A percentile compares a stretch with the other conserved stretches of the same genome.
Evolutionary conservation across 208 protist genomes (phyloP).

Genomic region (Naegleria fowleri): DNA sequence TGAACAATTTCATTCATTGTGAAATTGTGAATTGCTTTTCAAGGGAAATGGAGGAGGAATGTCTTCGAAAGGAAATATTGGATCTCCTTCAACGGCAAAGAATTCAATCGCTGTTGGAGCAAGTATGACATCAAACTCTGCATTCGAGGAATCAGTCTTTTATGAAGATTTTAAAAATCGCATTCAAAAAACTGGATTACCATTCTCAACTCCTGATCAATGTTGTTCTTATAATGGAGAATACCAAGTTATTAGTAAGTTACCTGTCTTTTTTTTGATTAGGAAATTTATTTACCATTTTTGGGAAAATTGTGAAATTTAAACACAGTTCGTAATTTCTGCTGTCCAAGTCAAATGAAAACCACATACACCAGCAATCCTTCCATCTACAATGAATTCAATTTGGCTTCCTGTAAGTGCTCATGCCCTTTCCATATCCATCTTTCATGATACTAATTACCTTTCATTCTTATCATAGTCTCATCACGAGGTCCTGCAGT

Average conservation of each 20-base stretch:
- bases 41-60: neutral
- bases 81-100: neutral
- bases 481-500: neutral
- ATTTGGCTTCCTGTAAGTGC: neutral
- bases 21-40: too few species aligned
- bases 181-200: neutral
- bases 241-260: neutral
- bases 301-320: too few species aligned
- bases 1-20: too few species aligned
- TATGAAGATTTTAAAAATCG: neutral
- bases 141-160: neutral
- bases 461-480: too few species aligned
- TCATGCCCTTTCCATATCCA: too few species aligned
- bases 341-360: neutral
- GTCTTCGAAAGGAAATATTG: neutral
- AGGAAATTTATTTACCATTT: too few species aligned
- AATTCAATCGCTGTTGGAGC: neutral
- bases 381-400: neutral
- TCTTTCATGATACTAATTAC: too few species aligned
- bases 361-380: neutral
- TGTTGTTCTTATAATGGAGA: neutral
- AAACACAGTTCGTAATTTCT: neutral
- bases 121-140: neutral
- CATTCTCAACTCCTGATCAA: neutral
- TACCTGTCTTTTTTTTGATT: too few species aligned